Evolutionary conservation across 2,329 filamentous ascomycete species (phyloP), one percentile per base, ranked within the genome.

Genomic region (Fusarium ambrosium): DNA sequence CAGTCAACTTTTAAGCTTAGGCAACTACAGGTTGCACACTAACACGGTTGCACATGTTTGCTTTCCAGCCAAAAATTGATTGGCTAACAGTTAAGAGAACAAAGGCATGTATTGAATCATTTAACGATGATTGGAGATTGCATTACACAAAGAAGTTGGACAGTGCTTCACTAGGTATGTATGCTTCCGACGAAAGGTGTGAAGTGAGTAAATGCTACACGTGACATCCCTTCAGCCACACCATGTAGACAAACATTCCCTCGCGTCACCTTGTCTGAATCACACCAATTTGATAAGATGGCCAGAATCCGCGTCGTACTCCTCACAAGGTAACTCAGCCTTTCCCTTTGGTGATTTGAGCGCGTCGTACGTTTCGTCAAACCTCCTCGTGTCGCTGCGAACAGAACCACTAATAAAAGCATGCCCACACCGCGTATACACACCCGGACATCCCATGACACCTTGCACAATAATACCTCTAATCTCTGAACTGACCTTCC

Each of bases 341-440:
- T 73, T 68, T 16, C 58, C 68, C 0, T 13, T 16, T 1, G 58
- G 13, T 1, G 51, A 63, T 16, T 29, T 66, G 9, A 73, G 14
- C 27, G 9, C 43, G n/a, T 63, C 58, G 11, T 68, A 68, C 6
- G 41, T 24, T 2, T 36, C 43, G 7, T 55, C 56, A 51, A 72
- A 71, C 14, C 24, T 27, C 4, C n/a, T 63, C 3, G 70, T 68
- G 6, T 68, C 37, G 37, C 64, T 20, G 2, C n/a, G 27, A 32
- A 68, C 27, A 8, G 4, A 14, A 16, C 11, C 58, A 10, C 60
- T 11, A 8, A 73, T 20, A n/a, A 60, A 58, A 4, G 36, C 65
- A 41, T 73, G 63, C 2, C 69, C 71, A 22, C 69, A 72, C 29
- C 71, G 53, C 22, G 20, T 58, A 56, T 64, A 73, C 2, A 53